phyloP scores from a whole-genome alignment of 768 basidiomycete species.

The Mycena chlorophos region DNA sequence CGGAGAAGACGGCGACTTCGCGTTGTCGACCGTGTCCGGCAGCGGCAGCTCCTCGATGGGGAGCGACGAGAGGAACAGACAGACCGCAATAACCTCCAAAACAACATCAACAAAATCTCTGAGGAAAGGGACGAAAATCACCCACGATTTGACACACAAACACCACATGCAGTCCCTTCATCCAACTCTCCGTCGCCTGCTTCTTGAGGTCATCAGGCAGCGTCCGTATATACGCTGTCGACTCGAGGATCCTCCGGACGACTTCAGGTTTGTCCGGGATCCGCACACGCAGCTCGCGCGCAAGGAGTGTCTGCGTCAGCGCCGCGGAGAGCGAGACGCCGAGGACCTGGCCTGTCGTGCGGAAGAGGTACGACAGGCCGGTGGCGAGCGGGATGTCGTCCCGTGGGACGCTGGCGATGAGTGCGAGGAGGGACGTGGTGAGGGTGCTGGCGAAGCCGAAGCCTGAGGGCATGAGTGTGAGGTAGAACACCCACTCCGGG shows the following conservation, averaged over 20 bases:
- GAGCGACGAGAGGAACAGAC: constrained; percentile 1
- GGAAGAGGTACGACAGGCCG: constrained; percentile 70
- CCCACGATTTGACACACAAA: constrained; percentile 1
- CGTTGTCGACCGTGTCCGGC: neutral
- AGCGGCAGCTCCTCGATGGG: constrained; percentile 3
- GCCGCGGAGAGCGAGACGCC: constrained; percentile 69
- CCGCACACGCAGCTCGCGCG: constrained; percentile 50
- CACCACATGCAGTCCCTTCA: neutral
- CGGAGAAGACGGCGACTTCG: neutral
- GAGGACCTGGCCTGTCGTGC: constrained; percentile 74
- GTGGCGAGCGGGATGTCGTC: constrained; percentile 67
- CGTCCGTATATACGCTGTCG: constrained; percentile 2
- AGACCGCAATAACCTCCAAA: neutral
- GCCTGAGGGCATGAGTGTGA: constrained; percentile 35
- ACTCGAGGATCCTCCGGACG: neutral
- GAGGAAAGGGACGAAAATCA: neutral
- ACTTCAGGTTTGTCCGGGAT: constrained; percentile 33
- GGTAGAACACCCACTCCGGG: constrained; percentile 22
- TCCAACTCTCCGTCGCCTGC: neutral
- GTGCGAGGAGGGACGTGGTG: constrained; percentile 59
- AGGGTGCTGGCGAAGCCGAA: constrained; percentile 57
- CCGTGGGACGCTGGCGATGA: constrained; percentile 59
- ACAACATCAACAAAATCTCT: neutral
- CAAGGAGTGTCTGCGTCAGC: constrained; percentile 60
- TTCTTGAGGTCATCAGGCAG: neutral